Percentiles rank a stretch among this genome's conserved stretches.
Conservation (phyloP, 2,329 filamentous ascomycete genomes). For the Tympanopsis confertula region DNA sequence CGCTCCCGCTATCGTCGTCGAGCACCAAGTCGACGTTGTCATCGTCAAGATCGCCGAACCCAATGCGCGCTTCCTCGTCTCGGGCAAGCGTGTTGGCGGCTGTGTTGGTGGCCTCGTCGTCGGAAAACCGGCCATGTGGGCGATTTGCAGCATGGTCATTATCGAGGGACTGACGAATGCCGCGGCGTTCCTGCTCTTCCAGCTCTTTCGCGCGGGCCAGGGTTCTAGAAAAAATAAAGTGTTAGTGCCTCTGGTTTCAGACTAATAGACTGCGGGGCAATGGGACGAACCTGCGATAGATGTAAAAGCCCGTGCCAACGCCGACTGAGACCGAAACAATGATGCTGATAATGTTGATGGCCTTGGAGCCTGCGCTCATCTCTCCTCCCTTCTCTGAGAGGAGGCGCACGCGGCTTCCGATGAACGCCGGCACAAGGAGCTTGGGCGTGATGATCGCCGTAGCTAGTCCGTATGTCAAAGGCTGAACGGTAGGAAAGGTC, state of each 20-base stretch:
- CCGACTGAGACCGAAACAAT: constrained; percentile 42
- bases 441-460: constrained; percentile 49
- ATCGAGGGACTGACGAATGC: not conserved
- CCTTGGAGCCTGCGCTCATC: constrained; percentile 46
- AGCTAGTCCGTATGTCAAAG: constrained; percentile 42
- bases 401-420: constrained; percentile 44
- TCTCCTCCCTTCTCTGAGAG: constrained; percentile 47
- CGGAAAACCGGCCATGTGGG: not conserved
- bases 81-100: not conserved
- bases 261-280: no score
- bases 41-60: not conserved
- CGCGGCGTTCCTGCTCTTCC: not conserved
- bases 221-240: no score
- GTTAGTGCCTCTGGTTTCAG: no score
- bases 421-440: constrained; percentile 48
- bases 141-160: not conserved
- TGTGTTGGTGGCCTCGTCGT: not conserved
- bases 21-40: not conserved
- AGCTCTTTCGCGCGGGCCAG: constrained; percentile 1
- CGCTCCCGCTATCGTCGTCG: not conserved
- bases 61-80: not conserved
- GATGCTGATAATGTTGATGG: constrained; percentile 47
- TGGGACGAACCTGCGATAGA: constrained; percentile 28
- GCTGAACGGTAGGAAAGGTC: constrained; percentile 52
- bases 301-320: constrained; percentile 46